Conservation (phyloP, 2,329 filamentous ascomycete genomes). For the Colletotrichum falcatum region DNA sequence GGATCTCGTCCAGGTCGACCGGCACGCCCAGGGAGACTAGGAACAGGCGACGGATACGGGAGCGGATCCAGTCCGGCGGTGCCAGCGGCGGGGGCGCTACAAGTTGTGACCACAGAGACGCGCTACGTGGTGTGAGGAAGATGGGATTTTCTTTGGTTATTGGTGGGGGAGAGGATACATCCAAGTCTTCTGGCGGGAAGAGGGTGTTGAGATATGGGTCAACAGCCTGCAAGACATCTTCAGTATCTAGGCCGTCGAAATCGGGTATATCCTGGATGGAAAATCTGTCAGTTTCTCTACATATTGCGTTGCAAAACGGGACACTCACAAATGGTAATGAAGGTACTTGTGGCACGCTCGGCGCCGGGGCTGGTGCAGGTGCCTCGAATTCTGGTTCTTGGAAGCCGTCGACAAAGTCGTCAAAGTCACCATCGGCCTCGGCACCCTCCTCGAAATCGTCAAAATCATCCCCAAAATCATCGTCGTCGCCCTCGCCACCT, state of each 20-base stretch:
- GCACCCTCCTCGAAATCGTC: slow-evolving; percentile 73
- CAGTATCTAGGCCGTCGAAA: slow-evolving; percentile 70
- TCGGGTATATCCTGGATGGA: slow-evolving; percentile 69
- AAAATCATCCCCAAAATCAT: slow-evolving; percentile 68
- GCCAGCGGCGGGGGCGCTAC: slow-evolving; percentile 94
- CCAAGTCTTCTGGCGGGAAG: slow-evolving; percentile 70
- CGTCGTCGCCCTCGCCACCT: slow-evolving; percentile 47
- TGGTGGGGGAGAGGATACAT: slow-evolving; percentile 62
- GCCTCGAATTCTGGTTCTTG: slow-evolving; percentile 63
- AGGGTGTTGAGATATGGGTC: slow-evolving; percentile 75
- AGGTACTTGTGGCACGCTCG: slow-evolving; percentile 51
- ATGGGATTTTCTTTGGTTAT: slow-evolving; percentile 70
- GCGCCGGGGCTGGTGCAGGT: slow-evolving; percentile 46
- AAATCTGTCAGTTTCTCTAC: slow-evolving; percentile 50
- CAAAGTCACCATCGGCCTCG: slow-evolving; percentile 67
- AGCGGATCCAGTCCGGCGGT: slow-evolving; percentile 97
- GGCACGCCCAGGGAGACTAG: slow-evolving; percentile 95
- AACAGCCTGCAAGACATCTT: slow-evolving; percentile 70
- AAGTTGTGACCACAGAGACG: slow-evolving; percentile 95
- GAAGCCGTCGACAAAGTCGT: slow-evolving; percentile 80
- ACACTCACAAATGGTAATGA: slow-evolving; percentile 59
- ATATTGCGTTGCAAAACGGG: too few species aligned
- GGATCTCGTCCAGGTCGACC: slow-evolving; percentile 95
- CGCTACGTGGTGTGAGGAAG: slow-evolving; percentile 87
- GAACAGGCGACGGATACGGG: slow-evolving; percentile 92